A percentile compares a stretch with the other conserved stretches of the same genome.
These are phyloP conservation scores for Calamus simplicifolius DNA, from an alignment of 176 grass and related monocot genomes.

Conservation along the genomic window DNA sequence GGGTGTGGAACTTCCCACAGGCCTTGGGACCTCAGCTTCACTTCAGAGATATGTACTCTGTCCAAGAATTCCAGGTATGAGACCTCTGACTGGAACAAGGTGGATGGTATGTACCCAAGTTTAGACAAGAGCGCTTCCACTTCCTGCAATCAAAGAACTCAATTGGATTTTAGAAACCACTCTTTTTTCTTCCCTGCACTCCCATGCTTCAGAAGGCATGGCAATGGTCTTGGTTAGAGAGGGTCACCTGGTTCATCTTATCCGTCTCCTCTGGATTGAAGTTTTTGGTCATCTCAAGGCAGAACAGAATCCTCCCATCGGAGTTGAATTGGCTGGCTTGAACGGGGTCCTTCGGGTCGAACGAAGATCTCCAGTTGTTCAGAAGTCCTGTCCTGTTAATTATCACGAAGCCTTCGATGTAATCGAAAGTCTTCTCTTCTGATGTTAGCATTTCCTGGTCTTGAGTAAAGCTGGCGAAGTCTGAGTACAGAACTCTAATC, in stretches of 20 bases:
- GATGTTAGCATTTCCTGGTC: slow-evolving; percentile 16
- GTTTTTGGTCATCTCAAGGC: slow-evolving; percentile 18
- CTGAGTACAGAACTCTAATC: slow-evolving; percentile 12
- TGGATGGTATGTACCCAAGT: slow-evolving; percentile 66
- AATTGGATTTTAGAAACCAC: too few species aligned
- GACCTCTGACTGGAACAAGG: slow-evolving; percentile 81
- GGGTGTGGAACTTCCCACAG: slow-evolving; percentile 95
- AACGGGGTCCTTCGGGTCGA: slow-evolving; percentile 4
- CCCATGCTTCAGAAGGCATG: too few species aligned
- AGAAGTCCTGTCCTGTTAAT: slow-evolving; percentile 15
- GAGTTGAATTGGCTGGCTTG: slow-evolving; percentile 10
- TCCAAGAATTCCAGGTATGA: slow-evolving; percentile 83
- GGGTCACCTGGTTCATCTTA: slow-evolving; percentile 2
- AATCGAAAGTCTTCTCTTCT: slow-evolving; percentile 15
- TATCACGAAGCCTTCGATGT: slow-evolving; percentile 21
- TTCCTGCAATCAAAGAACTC: slow-evolving; percentile 32
- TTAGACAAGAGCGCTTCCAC: slow-evolving; percentile 44
- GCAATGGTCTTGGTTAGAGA: too few species aligned
- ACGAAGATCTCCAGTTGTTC: slow-evolving; percentile 17
- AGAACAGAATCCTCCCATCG: slow-evolving; percentile 9
- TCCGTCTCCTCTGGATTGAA: background rate
- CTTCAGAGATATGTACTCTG: slow-evolving; percentile 74
- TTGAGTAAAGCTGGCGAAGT: slow-evolving; percentile 8
- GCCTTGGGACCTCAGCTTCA: slow-evolving; percentile 70
- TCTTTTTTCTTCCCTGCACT: too few species aligned